Percentiles rank a stretch among this genome's conserved stretches.
Conservation (phyloP, 1,139 yeast species). For the Saccharomyces hybrid region DNA sequence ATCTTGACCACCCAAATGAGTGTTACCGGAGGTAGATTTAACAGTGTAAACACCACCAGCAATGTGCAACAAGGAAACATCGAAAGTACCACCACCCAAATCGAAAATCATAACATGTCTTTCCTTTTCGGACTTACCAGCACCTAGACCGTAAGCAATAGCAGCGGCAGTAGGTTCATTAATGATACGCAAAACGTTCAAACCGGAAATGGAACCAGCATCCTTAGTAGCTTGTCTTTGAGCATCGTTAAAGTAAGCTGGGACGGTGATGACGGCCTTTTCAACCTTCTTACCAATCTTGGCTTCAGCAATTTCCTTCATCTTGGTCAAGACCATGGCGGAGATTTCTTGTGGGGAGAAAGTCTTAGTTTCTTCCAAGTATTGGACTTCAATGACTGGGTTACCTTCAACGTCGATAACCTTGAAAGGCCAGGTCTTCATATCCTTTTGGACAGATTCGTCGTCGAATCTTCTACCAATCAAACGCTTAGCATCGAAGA, state of each 20-base stretch:
- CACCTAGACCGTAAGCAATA: constrained; percentile 96
- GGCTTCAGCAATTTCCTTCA: constrained; percentile 97
- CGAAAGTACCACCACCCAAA: constrained; percentile 98
- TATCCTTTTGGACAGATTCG: constrained; percentile 87
- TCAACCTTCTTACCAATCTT: constrained; percentile 88
- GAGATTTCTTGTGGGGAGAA: constrained; percentile 97
- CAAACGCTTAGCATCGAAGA: constrained; percentile 96
- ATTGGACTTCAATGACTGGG: constrained; percentile 88
- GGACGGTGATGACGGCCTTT: constrained; percentile 92
- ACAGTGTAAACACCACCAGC: constrained; percentile 98
- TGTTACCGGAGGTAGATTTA: constrained; percentile 98
- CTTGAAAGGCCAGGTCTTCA: constrained; percentile 86
- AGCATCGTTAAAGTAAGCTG: constrained; percentile 95
- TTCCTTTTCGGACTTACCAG: constrained; percentile 72
- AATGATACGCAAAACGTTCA: constrained; percentile 91
- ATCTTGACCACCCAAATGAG: constrained; percentile 99
- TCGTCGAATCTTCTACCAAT: constrained; percentile 93
- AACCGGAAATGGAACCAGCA: constrained; percentile 96
- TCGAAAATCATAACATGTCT: constrained; percentile 88
- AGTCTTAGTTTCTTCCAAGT: constrained; percentile 83
- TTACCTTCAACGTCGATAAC: constrained; percentile 78
- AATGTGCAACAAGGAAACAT: constrained; percentile 87
- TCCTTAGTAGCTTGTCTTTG: constrained; percentile 98
- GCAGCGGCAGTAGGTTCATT: constrained; percentile 99
- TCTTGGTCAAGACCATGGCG: constrained; percentile 91